phyloP scores from a whole-genome alignment of 208 protist genomes.

The Crithidia bombi region DNA sequence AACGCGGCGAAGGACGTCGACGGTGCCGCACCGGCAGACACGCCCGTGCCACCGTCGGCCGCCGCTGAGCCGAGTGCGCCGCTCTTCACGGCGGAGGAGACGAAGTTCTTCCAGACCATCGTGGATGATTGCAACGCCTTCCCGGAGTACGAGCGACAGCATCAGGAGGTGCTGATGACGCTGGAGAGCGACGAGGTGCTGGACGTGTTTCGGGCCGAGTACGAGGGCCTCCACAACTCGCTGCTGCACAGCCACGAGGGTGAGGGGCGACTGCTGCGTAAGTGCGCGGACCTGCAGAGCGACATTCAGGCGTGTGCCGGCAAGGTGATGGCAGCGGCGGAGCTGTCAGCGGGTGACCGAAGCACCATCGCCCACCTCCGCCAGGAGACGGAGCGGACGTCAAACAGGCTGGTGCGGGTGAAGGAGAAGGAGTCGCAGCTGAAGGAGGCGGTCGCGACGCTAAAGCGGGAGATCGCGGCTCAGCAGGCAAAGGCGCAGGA shows the following conservation, averaged over 20 bases:
- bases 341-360: conserved; percentile 95
- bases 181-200: conserved; percentile 95
- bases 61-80: conserved; percentile 2
- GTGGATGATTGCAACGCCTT: conserved; percentile 76
- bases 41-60: not conserved
- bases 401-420: conserved; percentile 91
- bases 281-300: conserved; percentile 94
- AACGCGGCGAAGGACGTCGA: not conserved
- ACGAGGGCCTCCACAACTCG: conserved; percentile 96
- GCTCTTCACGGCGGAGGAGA: conserved; percentile 44
- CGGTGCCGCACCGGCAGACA: too few relatives aligned
- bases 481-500: conserved; percentile 90
- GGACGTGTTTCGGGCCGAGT: conserved; percentile 96
- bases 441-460: conserved; percentile 92
- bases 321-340: conserved; percentile 94
- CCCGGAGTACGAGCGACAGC: conserved; percentile 93
- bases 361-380: conserved; percentile 94
- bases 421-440: conserved; percentile 94
- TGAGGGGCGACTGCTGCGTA: conserved; percentile 96
- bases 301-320: conserved; percentile 95
- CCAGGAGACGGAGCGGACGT: conserved; percentile 94
- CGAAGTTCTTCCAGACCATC: conserved; percentile 56
- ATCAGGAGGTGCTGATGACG: conserved; percentile 94
- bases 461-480: conserved; percentile 95
- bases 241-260: conserved; percentile 97